phyloP scores from a whole-genome alignment of 495 filamentous ascomycete species.

The Massariosphaeria phaeospora region DNA sequence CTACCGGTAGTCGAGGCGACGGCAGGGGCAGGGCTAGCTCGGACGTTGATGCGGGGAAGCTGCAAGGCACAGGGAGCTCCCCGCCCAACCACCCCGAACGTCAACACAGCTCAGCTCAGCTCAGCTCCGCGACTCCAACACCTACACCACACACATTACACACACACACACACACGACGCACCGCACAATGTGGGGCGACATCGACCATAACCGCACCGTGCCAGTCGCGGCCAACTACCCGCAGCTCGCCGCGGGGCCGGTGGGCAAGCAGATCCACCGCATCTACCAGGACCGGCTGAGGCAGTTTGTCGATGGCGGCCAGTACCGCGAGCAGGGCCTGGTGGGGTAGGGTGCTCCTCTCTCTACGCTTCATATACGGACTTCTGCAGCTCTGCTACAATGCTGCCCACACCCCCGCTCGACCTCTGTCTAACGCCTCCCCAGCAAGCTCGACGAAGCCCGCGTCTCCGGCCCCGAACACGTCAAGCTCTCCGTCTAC shows the following conservation, averaged over 20 bases:
- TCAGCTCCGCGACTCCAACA: neutral
- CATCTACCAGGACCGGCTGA: constrained; percentile 82
- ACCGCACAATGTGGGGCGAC: constrained; percentile 45
- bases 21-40: no score
- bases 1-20: no score
- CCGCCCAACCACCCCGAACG: neutral
- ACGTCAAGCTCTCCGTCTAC: constrained; percentile 85
- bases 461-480: constrained; percentile 60
- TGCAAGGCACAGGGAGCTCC: constrained; percentile 8
- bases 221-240: constrained; percentile 44
- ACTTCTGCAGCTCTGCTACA: neutral
- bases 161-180: no score
- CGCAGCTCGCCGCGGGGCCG: constrained; percentile 54
- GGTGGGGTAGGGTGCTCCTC: constrained; percentile 49
- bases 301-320: constrained; percentile 69
- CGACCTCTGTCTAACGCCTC: constrained; percentile 8
- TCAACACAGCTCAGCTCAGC: neutral
- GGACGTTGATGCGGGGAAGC: constrained; percentile 24
- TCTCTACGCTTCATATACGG: no score
- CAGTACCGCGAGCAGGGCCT: constrained; percentile 79
- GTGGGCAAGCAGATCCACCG: constrained; percentile 79
- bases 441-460: constrained; percentile 70
- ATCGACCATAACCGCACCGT: constrained; percentile 35
- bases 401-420: neutral
- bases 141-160: neutral